Evolutionary conservation across 202 grass and related monocot genomes (phyloP), one percentile per base, ranked within the genome.

Genomic region (Alloteropsis angusta): DNA sequence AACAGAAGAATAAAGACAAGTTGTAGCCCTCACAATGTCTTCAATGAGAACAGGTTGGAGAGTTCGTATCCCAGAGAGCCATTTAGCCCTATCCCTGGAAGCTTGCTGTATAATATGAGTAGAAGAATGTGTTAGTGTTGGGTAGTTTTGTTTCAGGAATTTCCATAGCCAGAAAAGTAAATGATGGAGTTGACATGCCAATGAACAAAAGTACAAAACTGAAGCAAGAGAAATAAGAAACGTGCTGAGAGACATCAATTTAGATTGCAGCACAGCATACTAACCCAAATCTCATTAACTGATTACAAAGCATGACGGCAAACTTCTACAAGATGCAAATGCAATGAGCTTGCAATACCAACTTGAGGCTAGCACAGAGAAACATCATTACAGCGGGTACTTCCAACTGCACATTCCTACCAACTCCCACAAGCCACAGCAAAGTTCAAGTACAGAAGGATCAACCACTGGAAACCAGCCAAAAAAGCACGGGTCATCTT

Each of bases 61-160:
- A 99, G 96, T 23, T 83, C 75, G 66, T 99, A 99, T 68, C 96
- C 96, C 32, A 96, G 69, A 76, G 88, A 85, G 62, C 96, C 96
- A 80, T 93, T 81, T 23, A 99, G 83, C 30, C 80, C 80, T 65
- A 82, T 38, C 43, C 96, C 96, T 43, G 86, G 36, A 77, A 99
- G 86, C 37, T 91, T 82, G 48, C 96, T 99, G 84, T 57, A 63
- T 28, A 67, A 78, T 12, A 49, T 21, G 73, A 84, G 23, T 58
- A 28, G 22, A 57, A 58, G 22, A 58, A 58, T 26, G 11, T 28
- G 55, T 58, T 58, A 67, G 42, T 37, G 45, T 56, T 10, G 45
- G 7, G 19, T 35, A 58, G 8, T 71, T 71, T 58, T 23, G 52
- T 52, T 13, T 13, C 22, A 58, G 57, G 22, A 65, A 58, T 78